Conservation (phyloP, 495 filamentous ascomycete genomes). For the Aspergillus carlsbadensis region DNA sequence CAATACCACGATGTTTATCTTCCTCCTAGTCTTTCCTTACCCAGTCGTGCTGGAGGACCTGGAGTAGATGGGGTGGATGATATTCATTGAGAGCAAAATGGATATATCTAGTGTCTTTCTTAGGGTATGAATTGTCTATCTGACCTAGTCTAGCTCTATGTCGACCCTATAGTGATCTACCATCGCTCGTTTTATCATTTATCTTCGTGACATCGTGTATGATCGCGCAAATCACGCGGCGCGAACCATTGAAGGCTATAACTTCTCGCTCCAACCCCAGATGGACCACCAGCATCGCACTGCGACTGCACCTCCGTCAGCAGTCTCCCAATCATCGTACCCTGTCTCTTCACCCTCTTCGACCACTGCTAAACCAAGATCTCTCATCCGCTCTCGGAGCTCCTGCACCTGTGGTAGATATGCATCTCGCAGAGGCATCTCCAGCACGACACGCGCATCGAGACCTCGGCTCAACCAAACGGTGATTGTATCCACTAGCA, state of each 20-base stretch:
- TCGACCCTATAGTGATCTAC: constrained; percentile 12
- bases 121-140: background rate
- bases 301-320: constrained; percentile 44
- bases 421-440: constrained; percentile 63
- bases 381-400: constrained; percentile 54
- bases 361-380: constrained; percentile 50
- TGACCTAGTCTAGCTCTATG: constrained; percentile 25
- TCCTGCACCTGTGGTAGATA: constrained; percentile 53
- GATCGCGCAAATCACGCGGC: constrained; percentile 10
- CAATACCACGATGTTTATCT: no score
- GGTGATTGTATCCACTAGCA: constrained; percentile 58
- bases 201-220: constrained; percentile 29
- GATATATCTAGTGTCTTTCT: no score
- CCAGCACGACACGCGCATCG: constrained; percentile 56
- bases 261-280: constrained; percentile 54
- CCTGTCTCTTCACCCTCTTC: constrained; percentile 64
- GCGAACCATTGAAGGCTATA: constrained; percentile 25
- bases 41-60: no score
- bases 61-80: no score
- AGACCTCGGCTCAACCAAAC: constrained; percentile 48
- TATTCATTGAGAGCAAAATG: no score
- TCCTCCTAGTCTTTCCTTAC: no score
- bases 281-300: constrained; percentile 69
- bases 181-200: constrained; percentile 36
- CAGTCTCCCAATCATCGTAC: constrained; percentile 67